Percentiles rank a stretch among this genome's conserved stretches.
phyloP scores from a whole-genome alignment of 2,329 filamentous ascomycete genomes.

The Penicillium sp. region DNA sequence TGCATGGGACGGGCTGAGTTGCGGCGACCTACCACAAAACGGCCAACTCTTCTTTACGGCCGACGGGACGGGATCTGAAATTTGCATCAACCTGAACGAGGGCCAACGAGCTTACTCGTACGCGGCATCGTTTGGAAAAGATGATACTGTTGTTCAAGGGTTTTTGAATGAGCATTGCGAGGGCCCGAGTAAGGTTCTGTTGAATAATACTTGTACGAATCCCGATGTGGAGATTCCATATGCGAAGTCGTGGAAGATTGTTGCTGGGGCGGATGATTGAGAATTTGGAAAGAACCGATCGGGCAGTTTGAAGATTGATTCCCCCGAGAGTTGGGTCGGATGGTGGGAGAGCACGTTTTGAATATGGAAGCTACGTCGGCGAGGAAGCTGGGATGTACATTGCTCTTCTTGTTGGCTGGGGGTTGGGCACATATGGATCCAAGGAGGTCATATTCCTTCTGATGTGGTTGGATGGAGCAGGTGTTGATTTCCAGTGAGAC shows the following conservation, averaged over 20 bases:
- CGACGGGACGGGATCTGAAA: not conserved
- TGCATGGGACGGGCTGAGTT: constrained; percentile 6
- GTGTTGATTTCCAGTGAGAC: too few species aligned
- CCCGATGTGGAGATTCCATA: constrained; percentile 5
- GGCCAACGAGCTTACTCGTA: not conserved
- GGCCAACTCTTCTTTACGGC: constrained; percentile 1
- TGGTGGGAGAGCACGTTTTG: too few species aligned
- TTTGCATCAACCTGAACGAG: not conserved
- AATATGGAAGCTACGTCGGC: too few species aligned
- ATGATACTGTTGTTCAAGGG: constrained; percentile 1
- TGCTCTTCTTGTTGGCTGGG: too few species aligned
- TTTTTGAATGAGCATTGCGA: constrained; percentile 6
- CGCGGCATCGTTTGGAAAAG: not conserved
- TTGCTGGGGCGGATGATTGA: too few species aligned
- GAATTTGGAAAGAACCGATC: too few species aligned
- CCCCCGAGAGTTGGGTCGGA: too few species aligned
- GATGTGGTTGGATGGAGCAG: too few species aligned
- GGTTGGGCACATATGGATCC: too few species aligned
- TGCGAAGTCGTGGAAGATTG: constrained; percentile 6
- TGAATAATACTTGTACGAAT: constrained; percentile 7
- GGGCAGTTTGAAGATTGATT: too few species aligned
- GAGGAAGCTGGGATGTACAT: too few species aligned
- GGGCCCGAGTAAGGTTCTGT: constrained; percentile 2
- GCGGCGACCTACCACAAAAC: constrained; percentile 4
- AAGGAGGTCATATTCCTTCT: too few species aligned